Percentiles rank a stretch among this genome's conserved stretches.
phyloP scores from a whole-genome alignment of 2,329 filamentous ascomycete species.

The Aspergillus vadensis region DNA sequence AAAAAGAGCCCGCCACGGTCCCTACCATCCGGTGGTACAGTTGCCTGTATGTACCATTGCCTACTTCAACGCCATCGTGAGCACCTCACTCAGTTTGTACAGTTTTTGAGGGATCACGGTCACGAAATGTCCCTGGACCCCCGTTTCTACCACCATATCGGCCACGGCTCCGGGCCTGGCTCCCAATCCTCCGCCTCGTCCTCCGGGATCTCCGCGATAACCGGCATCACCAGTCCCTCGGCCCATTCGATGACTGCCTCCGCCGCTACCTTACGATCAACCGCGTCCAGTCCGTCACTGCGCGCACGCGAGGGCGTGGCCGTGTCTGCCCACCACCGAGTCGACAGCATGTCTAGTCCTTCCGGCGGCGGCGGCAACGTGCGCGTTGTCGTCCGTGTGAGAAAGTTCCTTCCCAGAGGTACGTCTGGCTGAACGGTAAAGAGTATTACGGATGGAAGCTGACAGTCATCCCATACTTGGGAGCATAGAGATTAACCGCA shows the following conservation, averaged over 20 bases:
- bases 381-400: constrained; percentile 76
- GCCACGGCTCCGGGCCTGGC: constrained; percentile 31
- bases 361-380: constrained; percentile 77
- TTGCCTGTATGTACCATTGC: constrained; percentile 45
- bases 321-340: constrained; percentile 50
- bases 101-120: constrained; percentile 41
- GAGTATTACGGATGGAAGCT: background rate
- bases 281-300: constrained; percentile 76
- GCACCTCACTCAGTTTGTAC: constrained; percentile 41
- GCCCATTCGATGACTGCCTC: constrained; percentile 41
- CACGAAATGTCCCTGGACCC: constrained; percentile 46
- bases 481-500: constrained; percentile 71
- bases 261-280: constrained; percentile 52
- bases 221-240: constrained; percentile 41
- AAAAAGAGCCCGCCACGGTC: constrained; percentile 9
- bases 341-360: constrained; percentile 50
- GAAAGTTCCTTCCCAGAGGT: constrained; percentile 79
- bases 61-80: constrained; percentile 43
- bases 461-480: background rate
- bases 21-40: constrained; percentile 21
- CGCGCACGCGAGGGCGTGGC: constrained; percentile 71
- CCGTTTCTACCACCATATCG: constrained; percentile 42
- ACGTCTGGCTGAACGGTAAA: constrained; percentile 22
- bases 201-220: constrained; percentile 36
- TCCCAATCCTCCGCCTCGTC: constrained; percentile 39